phyloP scores from a whole-genome alignment of 78 protist species.

The Polysphondylium violaceum region DNA sequence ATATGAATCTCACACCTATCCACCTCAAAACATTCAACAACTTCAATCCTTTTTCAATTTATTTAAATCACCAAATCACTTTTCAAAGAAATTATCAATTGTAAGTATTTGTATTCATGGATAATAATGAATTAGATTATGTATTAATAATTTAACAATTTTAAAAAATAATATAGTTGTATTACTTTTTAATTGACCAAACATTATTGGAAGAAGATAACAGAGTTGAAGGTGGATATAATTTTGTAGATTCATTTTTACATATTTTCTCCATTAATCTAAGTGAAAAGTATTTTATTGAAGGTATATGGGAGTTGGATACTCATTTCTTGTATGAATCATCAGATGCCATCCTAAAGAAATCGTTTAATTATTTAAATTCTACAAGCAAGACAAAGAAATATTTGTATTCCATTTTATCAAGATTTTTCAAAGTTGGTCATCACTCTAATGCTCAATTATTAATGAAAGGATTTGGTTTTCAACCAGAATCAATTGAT shows the following conservation, averaged over 20 bases:
- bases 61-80: neutral
- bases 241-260: conserved; percentile 13
- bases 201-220: neutral
- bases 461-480: conserved; percentile 42
- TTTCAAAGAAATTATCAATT: conserved; percentile 13
- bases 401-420: conserved; percentile 21
- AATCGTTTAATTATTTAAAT: conserved; percentile 22
- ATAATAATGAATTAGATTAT: no score
- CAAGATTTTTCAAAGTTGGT: conserved; percentile 18
- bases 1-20: neutral
- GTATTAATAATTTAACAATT: neutral
- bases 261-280: conserved; percentile 16
- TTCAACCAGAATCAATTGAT: conserved; percentile 17
- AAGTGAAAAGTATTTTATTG: neutral
- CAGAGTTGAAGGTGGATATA: neutral
- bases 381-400: conserved; percentile 37
- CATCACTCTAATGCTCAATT: neutral
- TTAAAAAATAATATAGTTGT: neutral
- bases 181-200: neutral
- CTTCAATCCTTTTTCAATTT: conserved; percentile 18
- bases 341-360: no score
- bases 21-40: conserved; percentile 13
- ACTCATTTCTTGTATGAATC: neutral
- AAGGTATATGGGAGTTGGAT: conserved; percentile 71
- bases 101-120: no score